Conservation (phyloP, 805 yeast genomes). For the Priceomyces medius region DNA sequence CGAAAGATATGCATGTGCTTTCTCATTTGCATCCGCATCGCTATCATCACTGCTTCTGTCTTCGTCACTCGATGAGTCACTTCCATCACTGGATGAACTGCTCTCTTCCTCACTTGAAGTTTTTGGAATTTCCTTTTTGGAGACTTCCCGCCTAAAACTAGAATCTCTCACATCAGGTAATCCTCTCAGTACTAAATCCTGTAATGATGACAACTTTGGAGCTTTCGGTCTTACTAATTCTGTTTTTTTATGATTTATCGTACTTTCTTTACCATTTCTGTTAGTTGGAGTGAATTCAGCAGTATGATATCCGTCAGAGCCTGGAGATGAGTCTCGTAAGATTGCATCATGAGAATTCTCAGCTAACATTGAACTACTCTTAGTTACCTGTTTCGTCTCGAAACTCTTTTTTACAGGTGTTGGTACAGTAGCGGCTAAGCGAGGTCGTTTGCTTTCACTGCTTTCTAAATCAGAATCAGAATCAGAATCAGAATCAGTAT, state of each 20-base stretch:
- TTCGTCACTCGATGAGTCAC: slow-evolving; percentile 13
- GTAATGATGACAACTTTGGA: slow-evolving; percentile 50
- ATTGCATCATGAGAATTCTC: too few relatives aligned
- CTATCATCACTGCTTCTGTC: slow-evolving; percentile 12
- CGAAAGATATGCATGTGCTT: slow-evolving; percentile 2
- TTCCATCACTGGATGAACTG: slow-evolving; percentile 11
- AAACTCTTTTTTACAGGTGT: not conserved
- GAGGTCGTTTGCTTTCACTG: slow-evolving; percentile 8
- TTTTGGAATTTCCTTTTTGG: slow-evolving; percentile 2
- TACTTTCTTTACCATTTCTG: not conserved
- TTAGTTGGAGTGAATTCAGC: slow-evolving; percentile 2
- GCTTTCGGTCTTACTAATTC: slow-evolving; percentile 4
- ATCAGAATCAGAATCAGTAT: slow-evolving; percentile 10
- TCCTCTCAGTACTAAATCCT: slow-evolving; percentile 62
- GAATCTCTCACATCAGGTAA: slow-evolving; percentile 65
- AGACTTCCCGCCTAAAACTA: not conserved
- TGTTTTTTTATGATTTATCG: not conserved
- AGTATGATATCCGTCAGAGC: slow-evolving; percentile 8
- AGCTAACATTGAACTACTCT: too few relatives aligned
- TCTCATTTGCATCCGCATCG: slow-evolving; percentile 8
- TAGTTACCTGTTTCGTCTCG: not conserved
- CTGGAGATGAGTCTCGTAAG: slow-evolving; percentile 4
- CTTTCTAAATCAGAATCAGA: slow-evolving; percentile 11
- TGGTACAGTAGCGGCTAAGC: slow-evolving; percentile 10
- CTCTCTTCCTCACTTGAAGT: slow-evolving; percentile 3